Conservation (phyloP, 1,284 basidiomycete species). For the Marasmius oreades region DNA sequence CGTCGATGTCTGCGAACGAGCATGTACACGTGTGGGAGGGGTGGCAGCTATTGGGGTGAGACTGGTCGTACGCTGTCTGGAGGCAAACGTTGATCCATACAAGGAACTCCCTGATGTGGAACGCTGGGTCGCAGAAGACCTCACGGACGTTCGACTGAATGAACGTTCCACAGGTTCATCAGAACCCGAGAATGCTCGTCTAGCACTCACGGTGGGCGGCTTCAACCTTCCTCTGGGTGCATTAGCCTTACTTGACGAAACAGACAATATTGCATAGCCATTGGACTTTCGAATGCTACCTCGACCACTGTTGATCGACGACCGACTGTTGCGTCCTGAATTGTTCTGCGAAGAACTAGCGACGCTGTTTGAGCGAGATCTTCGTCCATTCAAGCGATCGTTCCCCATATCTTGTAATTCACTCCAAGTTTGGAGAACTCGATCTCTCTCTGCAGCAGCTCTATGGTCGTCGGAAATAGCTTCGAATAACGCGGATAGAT, state of each 20-base stretch:
- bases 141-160: slow-evolving; percentile 41
- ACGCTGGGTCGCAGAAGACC: slow-evolving; percentile 38
- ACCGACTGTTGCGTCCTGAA: slow-evolving; percentile 53
- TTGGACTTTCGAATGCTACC: slow-evolving; percentile 28
- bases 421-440: slow-evolving; percentile 72
- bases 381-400: slow-evolving; percentile 57
- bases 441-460: slow-evolving; percentile 51
- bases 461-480: slow-evolving; percentile 52
- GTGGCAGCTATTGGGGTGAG: slow-evolving; percentile 32
- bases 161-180: slow-evolving; percentile 24
- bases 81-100: slow-evolving; percentile 68
- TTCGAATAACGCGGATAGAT: slow-evolving; percentile 39
- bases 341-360: slow-evolving; percentile 49
- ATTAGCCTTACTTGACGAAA: slow-evolving; percentile 19
- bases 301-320: slow-evolving; percentile 31
- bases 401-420: slow-evolving; percentile 77
- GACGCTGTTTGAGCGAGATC: slow-evolving; percentile 62
- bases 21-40: slow-evolving; percentile 30
- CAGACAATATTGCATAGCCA: slow-evolving; percentile 55
- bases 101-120: slow-evolving; percentile 50
- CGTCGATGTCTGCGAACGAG: slow-evolving; percentile 31
- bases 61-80: slow-evolving; percentile 74
- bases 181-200: slow-evolving; percentile 48
- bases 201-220: slow-evolving; percentile 37
- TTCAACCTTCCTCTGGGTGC: slow-evolving; percentile 38